Evolutionary conservation across 306 rosid species (phyloP), one percentile per base, ranked within the genome.

Genomic region (Lathyrus tuberosus): DNA sequence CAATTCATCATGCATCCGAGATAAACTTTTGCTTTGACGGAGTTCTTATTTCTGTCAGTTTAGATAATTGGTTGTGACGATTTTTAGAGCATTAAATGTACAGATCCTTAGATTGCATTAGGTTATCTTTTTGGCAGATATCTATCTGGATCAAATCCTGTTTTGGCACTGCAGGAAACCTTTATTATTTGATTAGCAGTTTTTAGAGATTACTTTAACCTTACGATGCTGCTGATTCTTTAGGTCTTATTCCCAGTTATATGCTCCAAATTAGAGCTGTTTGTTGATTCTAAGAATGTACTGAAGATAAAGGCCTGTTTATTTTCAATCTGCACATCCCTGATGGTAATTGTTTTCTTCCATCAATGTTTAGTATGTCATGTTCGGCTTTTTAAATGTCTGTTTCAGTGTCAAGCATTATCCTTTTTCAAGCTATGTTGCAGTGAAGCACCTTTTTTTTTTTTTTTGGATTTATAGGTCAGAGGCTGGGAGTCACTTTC

Each of bases 321-420:
- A 76, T 89, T 88, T 80, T 84, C 97, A 64, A 69, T 86, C 57
- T 93, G 97, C 83, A 88, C 98, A 47, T 86, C 94, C 56, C 91
- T 90, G 42, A 80, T 73, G 98, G 97, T 90, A 88, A 88, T 20
- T 74, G 20, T 49, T 51, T 18, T 54, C 46, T 30, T 22, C 28
- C 6, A 5, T 69, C 58, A 69, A 14, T 41, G 65, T 72, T 72
- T 78, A 10, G 40, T 47, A 63, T 51, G 26, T 43, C 54, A 26
- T 44, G 53, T 59, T 44, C 42, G 77, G 62, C 67, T 58, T 61
- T 67, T 67, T 41, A 35, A 31, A 71, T 4, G 53, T 62, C 62
- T 74, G 30, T 76, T 60, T 53, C 43, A 42, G 74, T 75, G 41
- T 59, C 31, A 69, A 62, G 79, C 56, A 66, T 66, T 47, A 56